Conservation (phyloP, 1,284 basidiomycete genomes). For the Trichosporon inkin region DNA sequence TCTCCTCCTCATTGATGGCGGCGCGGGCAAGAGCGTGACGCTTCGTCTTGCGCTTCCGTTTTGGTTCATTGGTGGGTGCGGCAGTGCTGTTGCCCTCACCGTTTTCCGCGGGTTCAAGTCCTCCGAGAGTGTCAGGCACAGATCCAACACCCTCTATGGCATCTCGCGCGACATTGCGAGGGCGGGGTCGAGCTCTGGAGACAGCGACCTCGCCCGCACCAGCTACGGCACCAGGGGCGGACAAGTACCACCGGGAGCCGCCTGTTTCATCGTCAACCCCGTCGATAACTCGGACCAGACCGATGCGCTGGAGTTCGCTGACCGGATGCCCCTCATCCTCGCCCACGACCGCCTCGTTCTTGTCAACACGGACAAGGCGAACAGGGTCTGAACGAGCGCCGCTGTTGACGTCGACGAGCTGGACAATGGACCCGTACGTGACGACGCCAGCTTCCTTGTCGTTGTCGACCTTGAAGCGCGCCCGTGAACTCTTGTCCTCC, state of each 20-base stretch:
- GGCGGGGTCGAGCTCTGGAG: conserved; percentile 9
- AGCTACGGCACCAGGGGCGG: conserved; percentile 39
- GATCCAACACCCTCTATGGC: not conserved
- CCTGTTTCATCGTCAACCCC: conserved; percentile 21
- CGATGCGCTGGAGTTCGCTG: conserved; percentile 94
- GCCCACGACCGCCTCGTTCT: conserved; percentile 67
- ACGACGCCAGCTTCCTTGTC: conserved; percentile 53
- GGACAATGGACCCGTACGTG: conserved; percentile 84
- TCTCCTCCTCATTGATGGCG: conserved; percentile 37
- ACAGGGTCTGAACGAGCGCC: conserved; percentile 82
- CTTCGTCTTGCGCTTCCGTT: conserved; percentile 33
- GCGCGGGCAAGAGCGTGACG: conserved; percentile 38
- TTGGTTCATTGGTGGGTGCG: not conserved
- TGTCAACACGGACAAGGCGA: conserved; percentile 87
- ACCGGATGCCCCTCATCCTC: conserved; percentile 62
- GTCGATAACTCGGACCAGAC: conserved; percentile 65
- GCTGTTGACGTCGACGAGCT: conserved; percentile 75
- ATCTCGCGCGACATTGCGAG: conserved; percentile 1
- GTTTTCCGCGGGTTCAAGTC: conserved; percentile 4
- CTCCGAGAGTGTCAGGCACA: conserved; percentile 14
- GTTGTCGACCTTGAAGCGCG: conserved; percentile 18
- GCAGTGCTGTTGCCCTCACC: not conserved
- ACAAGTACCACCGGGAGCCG: conserved; percentile 36
- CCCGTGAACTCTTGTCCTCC: conserved; percentile 12
- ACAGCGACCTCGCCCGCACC: conserved; percentile 36